A percentile compares a stretch with the other conserved stretches of the same genome.
Evolutionary conservation across 257 asterid species (phyloP).

Genomic region (Nicotiana knightiana): DNA sequence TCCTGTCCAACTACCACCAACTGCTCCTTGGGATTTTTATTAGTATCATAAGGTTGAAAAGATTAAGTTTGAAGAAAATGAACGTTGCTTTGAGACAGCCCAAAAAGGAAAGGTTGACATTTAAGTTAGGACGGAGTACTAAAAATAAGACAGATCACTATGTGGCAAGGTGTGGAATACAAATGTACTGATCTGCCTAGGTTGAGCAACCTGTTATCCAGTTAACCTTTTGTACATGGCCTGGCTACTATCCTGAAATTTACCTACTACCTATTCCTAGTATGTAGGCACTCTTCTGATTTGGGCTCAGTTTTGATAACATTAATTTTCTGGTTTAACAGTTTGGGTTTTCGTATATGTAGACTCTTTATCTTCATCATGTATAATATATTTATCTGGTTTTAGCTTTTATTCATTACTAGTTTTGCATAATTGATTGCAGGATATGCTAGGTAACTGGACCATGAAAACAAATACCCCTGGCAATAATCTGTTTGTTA

Average conservation of each 20-base stretch:
- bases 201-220: neutral
- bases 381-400: neutral
- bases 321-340: neutral
- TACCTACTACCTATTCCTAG: neutral
- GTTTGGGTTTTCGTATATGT: neutral
- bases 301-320: neutral
- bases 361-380: neutral
- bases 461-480: conserved; percentile 60
- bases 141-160: neutral
- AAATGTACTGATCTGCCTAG: neutral
- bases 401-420: neutral
- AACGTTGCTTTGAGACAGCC: neutral
- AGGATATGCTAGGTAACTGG: conserved; percentile 97
- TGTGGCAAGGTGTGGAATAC: neutral
- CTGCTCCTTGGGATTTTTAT: neutral
- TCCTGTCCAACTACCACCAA: too few species aligned
- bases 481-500: conserved; percentile 52
- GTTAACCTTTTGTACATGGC: neutral
- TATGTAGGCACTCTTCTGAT: neutral
- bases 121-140: neutral
- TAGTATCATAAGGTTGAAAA: neutral
- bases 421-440: conserved; percentile 13
- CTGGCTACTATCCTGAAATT: neutral
- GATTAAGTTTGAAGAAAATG: neutral
- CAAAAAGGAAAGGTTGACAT: neutral